Evolutionary conservation across 2,329 filamentous ascomycete species (phyloP), one percentile per base, ranked within the genome.

Genomic region (Alternaria incomplexa): DNA sequence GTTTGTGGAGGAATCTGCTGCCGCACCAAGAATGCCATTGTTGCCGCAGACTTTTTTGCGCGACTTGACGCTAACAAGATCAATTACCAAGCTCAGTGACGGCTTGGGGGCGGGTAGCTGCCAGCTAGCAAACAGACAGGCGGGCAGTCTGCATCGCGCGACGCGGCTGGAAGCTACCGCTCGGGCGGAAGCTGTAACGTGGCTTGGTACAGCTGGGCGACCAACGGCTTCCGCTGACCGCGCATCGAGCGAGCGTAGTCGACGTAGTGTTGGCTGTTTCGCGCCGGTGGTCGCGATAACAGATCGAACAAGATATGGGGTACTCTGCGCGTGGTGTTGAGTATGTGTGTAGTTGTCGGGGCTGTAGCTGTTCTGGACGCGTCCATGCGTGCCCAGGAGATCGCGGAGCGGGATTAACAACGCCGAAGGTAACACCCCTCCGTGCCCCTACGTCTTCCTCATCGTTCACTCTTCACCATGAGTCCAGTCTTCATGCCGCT

Each of bases 171-270:
- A 46, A 30, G 20, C 15, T 62, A 53, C 62, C 62, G 15, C 22
- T 17, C 44, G 26, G 51, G 36, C 40, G 56, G 55, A 28, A 48
- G 36, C 36, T 26, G 26, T n/a, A 50, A 56, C 45, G 36, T 28
- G 40, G 36, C 64, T 66, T 66, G 64, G 64, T 66, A 66, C 62
- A 60, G 58, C 62, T 66, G 47, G 64, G 59, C 64, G 53, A 55
- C 36, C 28, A 30, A 56, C 40, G 44, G 32, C 22, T 52, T n/a
- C n/a, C 12, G 20, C 36, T 40, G 28, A 36, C 9, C 30, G 30
- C 30, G 30, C 36, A 52, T 17, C n/a, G 30, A 6, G 48, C 20
- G 5, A n/a, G 28, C 25, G 13, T 48, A 15, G 30, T 85, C 62
- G 76, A 9, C 30, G 1, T 7, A 1, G 23, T 8, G 4, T n/a